Evolutionary conservation across 306 rosid genomes (phyloP), one percentile per base, ranked within the genome.

Genomic region (Casuarina glauca): DNA sequence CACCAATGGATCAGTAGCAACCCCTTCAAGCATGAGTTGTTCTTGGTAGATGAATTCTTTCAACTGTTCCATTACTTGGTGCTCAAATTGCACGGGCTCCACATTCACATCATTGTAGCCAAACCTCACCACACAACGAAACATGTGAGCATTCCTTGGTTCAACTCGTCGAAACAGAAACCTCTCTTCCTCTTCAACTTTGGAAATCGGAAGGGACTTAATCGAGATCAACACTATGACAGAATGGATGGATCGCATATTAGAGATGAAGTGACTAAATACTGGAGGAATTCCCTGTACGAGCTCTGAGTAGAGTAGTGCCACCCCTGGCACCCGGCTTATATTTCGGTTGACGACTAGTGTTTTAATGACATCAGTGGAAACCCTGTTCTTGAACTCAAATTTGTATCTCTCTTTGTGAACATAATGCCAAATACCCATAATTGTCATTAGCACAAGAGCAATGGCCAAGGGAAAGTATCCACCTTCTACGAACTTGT

Each of bases 231-330:
- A 84, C 3, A 93, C 91, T 1, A 93, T 62, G 26, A 93, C 81
- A 0, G 97, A 93, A 20, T 93, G 97, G 76, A 91, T 81, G 3
- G 96, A 90, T 2, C 92, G 93, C 6, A 93, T 74, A 32, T 78
- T 90, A 11, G 82, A 54, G 42, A 93, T 53, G 16, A 91, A 80
- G 81, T 93, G 98, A 9, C 88, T 82, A 73, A 93, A 93, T 17
- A 93, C 88, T 0, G 97, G 95, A 61, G 98, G 98, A 79, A 93
- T 88, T 7, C 97, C 98, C 58, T 91, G 96, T 16, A 91, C 98
- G 5, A 93, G 87, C 79, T 93, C 98, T 0, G 96, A 90, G 32
- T 90, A 93, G 3, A 93, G 76, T 67, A 93, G 84, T 39, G 89
- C 95, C 0, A 91, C 81, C 74, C 97, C 98, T 0, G 93, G 98